Percentiles rank a stretch among this genome's conserved stretches.
These are phyloP conservation scores for Crithidia sp. DNA, from an alignment of 208 protist species.

Conservation along the genomic window DNA sequence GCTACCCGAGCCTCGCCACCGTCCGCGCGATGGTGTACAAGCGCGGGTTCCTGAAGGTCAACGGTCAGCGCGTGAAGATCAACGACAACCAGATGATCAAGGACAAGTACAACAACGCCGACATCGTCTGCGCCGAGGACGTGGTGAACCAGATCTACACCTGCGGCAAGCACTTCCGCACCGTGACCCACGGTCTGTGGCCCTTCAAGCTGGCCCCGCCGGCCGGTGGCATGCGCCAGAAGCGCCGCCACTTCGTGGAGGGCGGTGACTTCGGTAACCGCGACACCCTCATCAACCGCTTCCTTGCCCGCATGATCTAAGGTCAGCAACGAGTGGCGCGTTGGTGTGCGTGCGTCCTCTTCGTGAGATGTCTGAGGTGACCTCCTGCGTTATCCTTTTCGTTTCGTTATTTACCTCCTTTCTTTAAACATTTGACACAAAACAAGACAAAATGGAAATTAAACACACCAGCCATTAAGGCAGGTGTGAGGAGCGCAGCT, in stretches of 20 bases:
- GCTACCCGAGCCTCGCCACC: slow-evolving; percentile 98
- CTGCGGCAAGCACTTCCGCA: slow-evolving; percentile 98
- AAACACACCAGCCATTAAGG: no score
- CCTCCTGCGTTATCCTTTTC: slow-evolving; percentile 8
- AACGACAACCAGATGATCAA: slow-evolving; percentile 97
- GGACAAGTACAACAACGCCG: slow-evolving; percentile 93
- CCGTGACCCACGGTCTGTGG: slow-evolving; percentile 98
- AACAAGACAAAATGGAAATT: background rate
- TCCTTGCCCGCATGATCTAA: slow-evolving; percentile 98
- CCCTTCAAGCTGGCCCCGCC: slow-evolving; percentile 98
- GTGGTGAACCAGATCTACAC: slow-evolving; percentile 99
- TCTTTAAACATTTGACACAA: background rate
- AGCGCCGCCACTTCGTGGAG: slow-evolving; percentile 98
- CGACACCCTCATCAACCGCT: slow-evolving; percentile 98
- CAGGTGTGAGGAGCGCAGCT: no score
- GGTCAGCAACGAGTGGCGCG: background rate
- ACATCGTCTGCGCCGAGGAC: slow-evolving; percentile 99
- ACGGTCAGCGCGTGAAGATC: slow-evolving; percentile 98
- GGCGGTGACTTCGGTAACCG: slow-evolving; percentile 99
- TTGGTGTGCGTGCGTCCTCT: background rate
- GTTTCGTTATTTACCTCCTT: slow-evolving; percentile 8
- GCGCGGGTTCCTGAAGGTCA: slow-evolving; percentile 98
- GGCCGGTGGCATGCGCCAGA: slow-evolving; percentile 96
- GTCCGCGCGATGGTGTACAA: slow-evolving; percentile 99
- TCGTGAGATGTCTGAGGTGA: background rate